Evolutionary conservation across 208 protist genomes (phyloP).

Genomic region (Phytomonas francai): DNA sequence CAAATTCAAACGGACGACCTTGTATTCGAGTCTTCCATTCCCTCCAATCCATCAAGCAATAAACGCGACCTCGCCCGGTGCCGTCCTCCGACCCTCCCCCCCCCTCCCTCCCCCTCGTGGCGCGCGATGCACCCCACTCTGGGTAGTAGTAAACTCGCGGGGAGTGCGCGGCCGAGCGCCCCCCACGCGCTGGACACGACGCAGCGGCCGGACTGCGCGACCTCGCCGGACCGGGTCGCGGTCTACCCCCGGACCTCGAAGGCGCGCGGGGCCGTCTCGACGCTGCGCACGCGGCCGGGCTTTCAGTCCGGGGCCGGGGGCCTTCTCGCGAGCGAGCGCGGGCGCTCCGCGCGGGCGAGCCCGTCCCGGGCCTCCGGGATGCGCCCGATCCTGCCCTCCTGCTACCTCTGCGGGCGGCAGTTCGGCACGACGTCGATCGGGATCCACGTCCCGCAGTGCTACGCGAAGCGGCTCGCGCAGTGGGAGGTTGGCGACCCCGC

Average conservation of each 20-base stretch:
- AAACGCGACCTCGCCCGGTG: too few species aligned
- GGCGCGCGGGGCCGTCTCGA: neutral
- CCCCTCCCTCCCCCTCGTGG: too few species aligned
- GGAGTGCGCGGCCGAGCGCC: too few species aligned
- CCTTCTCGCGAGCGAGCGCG: neutral
- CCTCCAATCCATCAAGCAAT: too few species aligned
- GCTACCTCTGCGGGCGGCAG: conserved; percentile 84
- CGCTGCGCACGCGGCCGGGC: neutral
- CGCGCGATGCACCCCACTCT: too few species aligned
- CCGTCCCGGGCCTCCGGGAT: too few species aligned
- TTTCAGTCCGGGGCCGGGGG: neutral
- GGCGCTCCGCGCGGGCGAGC: too few species aligned
- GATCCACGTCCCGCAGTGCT: conserved; percentile 88
- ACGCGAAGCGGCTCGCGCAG: conserved; percentile 76
- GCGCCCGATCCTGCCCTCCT: conserved; percentile 57
- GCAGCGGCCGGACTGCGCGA: neutral
- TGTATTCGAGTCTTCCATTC: neutral
- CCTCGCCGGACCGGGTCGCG: neutral
- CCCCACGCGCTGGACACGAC: neutral
- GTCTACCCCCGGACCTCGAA: too few species aligned
- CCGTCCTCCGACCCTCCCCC: too few species aligned
- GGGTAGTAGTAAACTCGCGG: too few species aligned
- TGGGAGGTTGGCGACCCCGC: conserved; percentile 65
- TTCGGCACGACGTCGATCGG: conserved; percentile 76
- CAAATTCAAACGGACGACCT: neutral